Conservation (phyloP, 1,284 basidiomycete species). For the Leccinum griseonigrum region DNA sequence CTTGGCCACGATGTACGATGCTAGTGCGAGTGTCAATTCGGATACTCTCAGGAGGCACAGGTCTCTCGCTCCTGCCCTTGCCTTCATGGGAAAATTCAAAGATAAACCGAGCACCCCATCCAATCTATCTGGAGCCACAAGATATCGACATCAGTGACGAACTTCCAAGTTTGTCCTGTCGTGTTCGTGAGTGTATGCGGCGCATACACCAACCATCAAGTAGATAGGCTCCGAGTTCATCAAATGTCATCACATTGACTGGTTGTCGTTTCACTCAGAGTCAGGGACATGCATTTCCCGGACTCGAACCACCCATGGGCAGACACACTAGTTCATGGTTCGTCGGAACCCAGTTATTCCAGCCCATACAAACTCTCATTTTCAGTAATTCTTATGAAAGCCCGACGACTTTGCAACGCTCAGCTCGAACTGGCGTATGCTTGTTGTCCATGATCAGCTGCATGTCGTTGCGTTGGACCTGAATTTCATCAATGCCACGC, state of each 20-base stretch:
- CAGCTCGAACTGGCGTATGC: neutral
- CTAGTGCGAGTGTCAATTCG: neutral
- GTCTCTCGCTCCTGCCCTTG: neutral
- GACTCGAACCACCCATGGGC: neutral
- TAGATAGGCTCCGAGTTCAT: neutral
- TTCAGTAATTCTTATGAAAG: neutral
- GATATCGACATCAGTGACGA: neutral
- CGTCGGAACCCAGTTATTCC: neutral
- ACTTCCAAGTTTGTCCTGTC: neutral
- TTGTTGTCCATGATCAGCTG: neutral
- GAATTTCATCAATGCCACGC: neutral
- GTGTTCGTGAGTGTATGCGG: neutral
- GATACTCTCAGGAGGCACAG: neutral
- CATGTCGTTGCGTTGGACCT: neutral
- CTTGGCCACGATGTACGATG: neutral
- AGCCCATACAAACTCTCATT: neutral
- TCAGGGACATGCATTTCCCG: neutral
- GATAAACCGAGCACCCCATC: neutral
- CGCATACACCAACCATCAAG: neutral
- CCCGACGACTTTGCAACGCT: neutral
- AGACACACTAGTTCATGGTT: neutral
- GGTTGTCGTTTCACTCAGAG: neutral
- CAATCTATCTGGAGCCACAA: neutral
- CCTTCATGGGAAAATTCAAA: neutral
- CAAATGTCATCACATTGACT: neutral